Evolutionary conservation across 169 alveolate genomes (phyloP), one percentile per base, ranked within the genome.

Genomic region (Plasmodium vivax): DNA sequence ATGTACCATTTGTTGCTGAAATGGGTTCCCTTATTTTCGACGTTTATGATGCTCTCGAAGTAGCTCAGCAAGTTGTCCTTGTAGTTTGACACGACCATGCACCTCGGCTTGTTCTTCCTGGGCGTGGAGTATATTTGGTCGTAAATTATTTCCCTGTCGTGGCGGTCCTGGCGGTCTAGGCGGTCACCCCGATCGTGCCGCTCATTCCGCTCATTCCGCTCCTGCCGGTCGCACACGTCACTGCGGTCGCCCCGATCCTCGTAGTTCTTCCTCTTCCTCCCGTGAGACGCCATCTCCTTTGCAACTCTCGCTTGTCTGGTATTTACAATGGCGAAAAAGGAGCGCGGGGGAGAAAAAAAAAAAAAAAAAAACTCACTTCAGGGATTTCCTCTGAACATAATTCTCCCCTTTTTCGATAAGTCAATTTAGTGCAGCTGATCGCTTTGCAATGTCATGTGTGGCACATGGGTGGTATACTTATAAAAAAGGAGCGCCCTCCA

Each of bases 51-150:
- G 27, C 30, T 58, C 12, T 77, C 8, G 72, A 90, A 90, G 73
- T 90, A 62, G 9, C 34, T 79, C 74, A 90, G 62, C 27, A 90
- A 14, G 14, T 90, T 90, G 68, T 90, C 83, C 58, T 80, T 90
- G 38, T 56, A 62, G 54, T 90, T 81, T 8, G 94, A 54, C 23
- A 41, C 23, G 1, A 90, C 94, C 74, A 90, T 62, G 72, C 94
- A 90, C 72, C 94, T 58, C 27, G 94, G 94, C 16, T 90, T 90
- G 54, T 90, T 90, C 43, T 90, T 79, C 58, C 51, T 90, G 3
- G 94, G 94, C 10, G 75, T 58, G 3, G 94, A 90, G 68, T 79
- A 34, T 56, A 90, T 90, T 9, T 90, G 94, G 19, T 90, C 94
- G 74, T 90, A 90, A 16, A 90, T 90, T 79, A 90, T 90, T 27